These are phyloP conservation scores for Simplicillium aogashimaense DNA, from an alignment of 2,329 filamentous ascomycete genomes.

Conservation along the genomic window DNA sequence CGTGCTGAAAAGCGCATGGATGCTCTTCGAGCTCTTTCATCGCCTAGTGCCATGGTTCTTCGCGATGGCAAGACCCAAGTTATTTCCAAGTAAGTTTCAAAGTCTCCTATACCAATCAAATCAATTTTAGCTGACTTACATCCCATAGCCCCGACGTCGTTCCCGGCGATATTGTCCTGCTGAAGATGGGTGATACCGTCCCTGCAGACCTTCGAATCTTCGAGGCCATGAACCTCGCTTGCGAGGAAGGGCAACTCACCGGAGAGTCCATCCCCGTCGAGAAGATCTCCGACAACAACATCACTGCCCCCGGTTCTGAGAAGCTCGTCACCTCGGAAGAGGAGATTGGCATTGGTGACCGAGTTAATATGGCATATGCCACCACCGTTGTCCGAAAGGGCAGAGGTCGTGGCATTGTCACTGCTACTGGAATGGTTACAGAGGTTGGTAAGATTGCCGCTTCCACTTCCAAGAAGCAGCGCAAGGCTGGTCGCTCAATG, in stretches of 20 bases:
- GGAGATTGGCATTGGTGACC: conserved; percentile 58
- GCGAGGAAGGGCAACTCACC: conserved; percentile 69
- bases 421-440: conserved; percentile 61
- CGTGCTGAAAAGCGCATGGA: conserved; percentile 59
- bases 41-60: conserved; percentile 52
- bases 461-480: conserved; percentile 40
- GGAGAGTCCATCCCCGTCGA: conserved; percentile 66
- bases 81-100: conserved; percentile 41
- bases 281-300: conserved; percentile 47
- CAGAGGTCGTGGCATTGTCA: conserved; percentile 62
- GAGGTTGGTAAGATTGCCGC: conserved; percentile 62
- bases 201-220: conserved; percentile 63
- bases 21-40: conserved; percentile 49
- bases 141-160: conserved; percentile 48
- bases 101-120: not conserved
- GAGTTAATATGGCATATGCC: conserved; percentile 66
- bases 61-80: conserved; percentile 48
- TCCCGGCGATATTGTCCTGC: conserved; percentile 58
- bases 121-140: conserved; percentile 7
- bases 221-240: conserved; percentile 68
- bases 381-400: conserved; percentile 66
- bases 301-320: conserved; percentile 33
- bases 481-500: conserved; percentile 44
- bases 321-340: conserved; percentile 30
- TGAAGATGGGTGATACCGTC: conserved; percentile 65